Percentiles rank a stretch among this genome's conserved stretches.
Conservation (phyloP, 2,329 filamentous ascomycete genomes). For the Geosmithia flava region DNA sequence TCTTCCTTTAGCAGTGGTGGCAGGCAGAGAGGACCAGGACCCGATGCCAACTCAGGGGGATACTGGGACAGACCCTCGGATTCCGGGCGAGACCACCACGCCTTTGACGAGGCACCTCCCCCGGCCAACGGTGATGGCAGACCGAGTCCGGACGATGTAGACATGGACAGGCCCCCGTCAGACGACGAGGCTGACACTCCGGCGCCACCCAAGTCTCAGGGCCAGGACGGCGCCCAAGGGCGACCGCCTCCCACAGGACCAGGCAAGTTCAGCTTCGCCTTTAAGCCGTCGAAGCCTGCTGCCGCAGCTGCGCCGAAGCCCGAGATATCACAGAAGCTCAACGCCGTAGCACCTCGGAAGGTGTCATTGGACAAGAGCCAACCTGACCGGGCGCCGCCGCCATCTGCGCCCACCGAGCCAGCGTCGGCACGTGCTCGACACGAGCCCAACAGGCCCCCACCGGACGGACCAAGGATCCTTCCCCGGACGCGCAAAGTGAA, state of each 20-base stretch:
- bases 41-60: slow-evolving; percentile 49
- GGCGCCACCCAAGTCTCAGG: not conserved
- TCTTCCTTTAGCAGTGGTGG: slow-evolving; percentile 41
- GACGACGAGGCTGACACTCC: slow-evolving; percentile 21
- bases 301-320: slow-evolving; percentile 45
- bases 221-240: slow-evolving; percentile 29
- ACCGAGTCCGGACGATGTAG: not conserved
- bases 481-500: slow-evolving; percentile 50
- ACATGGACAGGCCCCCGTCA: slow-evolving; percentile 6
- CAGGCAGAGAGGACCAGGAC: slow-evolving; percentile 42
- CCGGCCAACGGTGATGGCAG: slow-evolving; percentile 10
- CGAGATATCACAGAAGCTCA: slow-evolving; percentile 57
- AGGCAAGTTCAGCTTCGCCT: slow-evolving; percentile 78
- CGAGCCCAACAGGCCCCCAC: slow-evolving; percentile 13
- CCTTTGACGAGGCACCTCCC: slow-evolving; percentile 4
- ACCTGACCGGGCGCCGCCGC: slow-evolving; percentile 32
- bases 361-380: slow-evolving; percentile 8
- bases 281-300: slow-evolving; percentile 61
- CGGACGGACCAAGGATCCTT: slow-evolving; percentile 20
- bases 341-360: slow-evolving; percentile 43
- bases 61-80: slow-evolving; percentile 39
- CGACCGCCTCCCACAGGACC: slow-evolving; percentile 41
- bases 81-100: not conserved
- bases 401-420: slow-evolving; percentile 39
- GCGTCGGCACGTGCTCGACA: slow-evolving; percentile 31